A percentile compares a stretch with the other conserved stretches of the same genome.
Conservation (phyloP, 225 moss, liverwort and hornwort species). For the Sphagnum tenellum region DNA sequence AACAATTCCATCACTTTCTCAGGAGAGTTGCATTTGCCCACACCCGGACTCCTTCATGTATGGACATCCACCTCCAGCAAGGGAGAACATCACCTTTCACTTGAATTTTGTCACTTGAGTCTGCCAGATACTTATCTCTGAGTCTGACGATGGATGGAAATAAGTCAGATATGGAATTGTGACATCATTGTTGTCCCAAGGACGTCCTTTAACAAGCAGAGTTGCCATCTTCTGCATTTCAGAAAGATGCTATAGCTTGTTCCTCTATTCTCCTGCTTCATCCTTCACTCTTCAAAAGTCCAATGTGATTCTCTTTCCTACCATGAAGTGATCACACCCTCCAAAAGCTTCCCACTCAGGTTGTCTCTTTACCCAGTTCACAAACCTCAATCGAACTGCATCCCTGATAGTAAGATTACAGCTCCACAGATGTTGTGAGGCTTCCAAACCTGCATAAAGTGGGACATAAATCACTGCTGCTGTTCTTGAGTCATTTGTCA, state of each 20-base stretch:
- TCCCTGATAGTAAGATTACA: conserved; percentile 26
- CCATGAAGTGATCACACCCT: conserved; percentile 40
- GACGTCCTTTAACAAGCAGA: conserved; percentile 24
- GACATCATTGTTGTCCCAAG: conserved; percentile 29
- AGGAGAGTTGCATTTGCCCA: conserved; percentile 31
- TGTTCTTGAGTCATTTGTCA: conserved; percentile 16
- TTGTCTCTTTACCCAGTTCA: conserved; percentile 20
- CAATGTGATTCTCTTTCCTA: conserved; percentile 44
- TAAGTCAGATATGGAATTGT: conserved; percentile 41
- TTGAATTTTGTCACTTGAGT: conserved; percentile 11
- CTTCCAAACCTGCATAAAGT: conserved; percentile 45
- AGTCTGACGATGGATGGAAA: conserved; percentile 29
- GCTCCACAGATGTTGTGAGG: conserved; percentile 31
- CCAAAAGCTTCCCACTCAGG: conserved; percentile 15
- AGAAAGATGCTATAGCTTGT: conserved; percentile 27
- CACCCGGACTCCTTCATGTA: conserved; percentile 4
- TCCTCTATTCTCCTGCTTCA: conserved; percentile 17
- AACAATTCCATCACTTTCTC: conserved; percentile 37
- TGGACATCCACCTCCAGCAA: conserved; percentile 28
- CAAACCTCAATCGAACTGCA: conserved; percentile 16
- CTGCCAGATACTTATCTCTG: conserved; percentile 24
- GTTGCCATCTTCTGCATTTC: conserved; percentile 36
- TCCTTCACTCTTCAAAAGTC: conserved; percentile 19
- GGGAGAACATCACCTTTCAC: conserved; percentile 27
- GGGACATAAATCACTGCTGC: conserved; percentile 34